These are phyloP conservation scores for Chlamydomonas reinhardtii DNA, from an alignment of 163 green algal species.

Conservation along the genomic window DNA sequence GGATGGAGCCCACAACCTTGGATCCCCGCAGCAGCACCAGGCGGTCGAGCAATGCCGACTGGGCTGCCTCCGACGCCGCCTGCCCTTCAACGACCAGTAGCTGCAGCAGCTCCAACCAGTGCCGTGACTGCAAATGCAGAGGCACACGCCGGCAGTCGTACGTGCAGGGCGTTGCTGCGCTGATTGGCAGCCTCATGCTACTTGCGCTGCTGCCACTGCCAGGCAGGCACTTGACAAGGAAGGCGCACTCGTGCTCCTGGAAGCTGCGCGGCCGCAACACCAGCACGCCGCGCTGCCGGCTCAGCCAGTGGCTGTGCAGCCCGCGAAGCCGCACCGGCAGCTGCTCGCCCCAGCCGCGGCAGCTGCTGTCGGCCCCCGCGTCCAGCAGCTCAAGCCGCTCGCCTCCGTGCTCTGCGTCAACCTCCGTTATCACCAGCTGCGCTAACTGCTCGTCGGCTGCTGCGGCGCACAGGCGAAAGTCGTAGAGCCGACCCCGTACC, in stretches of 20 bases:
- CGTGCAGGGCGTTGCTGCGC: too few species aligned
- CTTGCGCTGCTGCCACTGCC: not conserved
- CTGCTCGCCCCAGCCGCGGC: conserved; percentile 57
- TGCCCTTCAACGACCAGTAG: too few species aligned
- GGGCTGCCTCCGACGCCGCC: not conserved
- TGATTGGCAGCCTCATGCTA: not conserved
- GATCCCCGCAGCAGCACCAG: conserved; percentile 49
- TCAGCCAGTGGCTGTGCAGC: conserved; percentile 75
- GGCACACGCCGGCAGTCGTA: conserved; percentile 61
- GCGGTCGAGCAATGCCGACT: conserved; percentile 43
- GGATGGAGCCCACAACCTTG: not conserved
- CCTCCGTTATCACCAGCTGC: conserved; percentile 45
- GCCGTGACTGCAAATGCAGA: conserved; percentile 44
- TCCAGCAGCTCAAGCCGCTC: conserved; percentile 68
- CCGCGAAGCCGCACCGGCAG: conserved; percentile 61
- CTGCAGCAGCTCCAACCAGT: conserved; percentile 42
- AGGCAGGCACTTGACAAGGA: conserved; percentile 28
- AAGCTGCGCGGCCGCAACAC: conserved; percentile 60
- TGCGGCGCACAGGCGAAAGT: conserved; percentile 28
- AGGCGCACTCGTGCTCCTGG: conserved; percentile 48
- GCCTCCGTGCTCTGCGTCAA: not conserved
- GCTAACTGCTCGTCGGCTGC: not conserved
- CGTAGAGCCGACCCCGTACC: conserved; percentile 41
- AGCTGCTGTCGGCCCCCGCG: conserved; percentile 32
- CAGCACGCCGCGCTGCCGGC: conserved; percentile 54